phyloP scores from a whole-genome alignment of 371 early-diverging fungal species.

The Syncephalastrum racemosum region DNA sequence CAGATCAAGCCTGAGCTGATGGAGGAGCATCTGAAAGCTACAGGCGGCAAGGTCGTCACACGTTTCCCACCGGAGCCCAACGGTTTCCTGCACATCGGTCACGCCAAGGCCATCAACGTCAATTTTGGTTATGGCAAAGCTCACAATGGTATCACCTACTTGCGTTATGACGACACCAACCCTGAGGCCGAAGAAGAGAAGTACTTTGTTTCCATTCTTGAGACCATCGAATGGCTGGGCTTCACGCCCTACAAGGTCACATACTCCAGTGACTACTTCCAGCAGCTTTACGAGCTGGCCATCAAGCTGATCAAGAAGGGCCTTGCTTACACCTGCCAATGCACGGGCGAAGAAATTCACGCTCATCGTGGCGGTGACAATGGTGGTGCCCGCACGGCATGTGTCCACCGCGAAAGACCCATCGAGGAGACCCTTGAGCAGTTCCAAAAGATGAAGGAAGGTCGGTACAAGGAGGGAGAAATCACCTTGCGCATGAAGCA shows the following conservation, averaged over 20 bases:
- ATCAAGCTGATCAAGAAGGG: slow-evolving; percentile 89
- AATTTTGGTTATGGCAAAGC: slow-evolving; percentile 98
- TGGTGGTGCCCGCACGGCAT: slow-evolving; percentile 86
- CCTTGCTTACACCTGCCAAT: slow-evolving; percentile 98
- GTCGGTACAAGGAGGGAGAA: slow-evolving; percentile 92
- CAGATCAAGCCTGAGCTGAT: slow-evolving; percentile 94
- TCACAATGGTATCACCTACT: slow-evolving; percentile 90
- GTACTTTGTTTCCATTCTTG: slow-evolving; percentile 95
- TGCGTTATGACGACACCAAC: slow-evolving; percentile 99
- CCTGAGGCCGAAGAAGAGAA: slow-evolving; percentile 97
- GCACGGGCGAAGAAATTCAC: slow-evolving; percentile 93
- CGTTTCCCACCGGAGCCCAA: slow-evolving; percentile 99
- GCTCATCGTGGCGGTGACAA: slow-evolving; percentile 89
- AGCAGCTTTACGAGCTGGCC: slow-evolving; percentile 90
- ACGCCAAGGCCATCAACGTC: slow-evolving; percentile 99
- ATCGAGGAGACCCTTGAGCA: slow-evolving; percentile 90
- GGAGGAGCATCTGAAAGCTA: slow-evolving; percentile 91
- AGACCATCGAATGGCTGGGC: slow-evolving; percentile 98
- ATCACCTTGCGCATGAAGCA: slow-evolving; percentile 99
- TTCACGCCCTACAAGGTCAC: slow-evolving; percentile 95
- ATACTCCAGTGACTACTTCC: slow-evolving; percentile 98
- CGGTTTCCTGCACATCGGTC: slow-evolving; percentile 99
- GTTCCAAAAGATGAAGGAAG: slow-evolving; percentile 98
- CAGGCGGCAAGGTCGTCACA: slow-evolving; percentile 94
- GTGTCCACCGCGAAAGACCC: slow-evolving; percentile 93